Evolutionary conservation across 192 early-diverging fungal species (phyloP), one percentile per base, ranked within the genome.

Genomic region (Gonapodya prolifera): DNA sequence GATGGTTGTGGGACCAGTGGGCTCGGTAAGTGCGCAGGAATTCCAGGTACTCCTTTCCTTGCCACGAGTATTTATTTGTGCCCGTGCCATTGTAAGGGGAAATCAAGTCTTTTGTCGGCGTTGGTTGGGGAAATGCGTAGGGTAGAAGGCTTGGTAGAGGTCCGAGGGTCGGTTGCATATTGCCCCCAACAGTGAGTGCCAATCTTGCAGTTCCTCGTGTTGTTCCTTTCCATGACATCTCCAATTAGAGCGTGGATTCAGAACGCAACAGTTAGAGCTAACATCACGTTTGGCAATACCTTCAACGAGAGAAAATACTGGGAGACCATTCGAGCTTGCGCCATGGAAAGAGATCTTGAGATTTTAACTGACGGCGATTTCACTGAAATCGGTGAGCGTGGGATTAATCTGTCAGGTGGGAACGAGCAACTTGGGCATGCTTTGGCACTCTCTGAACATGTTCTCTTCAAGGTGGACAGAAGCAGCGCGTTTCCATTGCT

Each of bases 361-460:
- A 93, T 92, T 76, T 79, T 99, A 16, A 85, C 88, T 34, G 91
- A 86, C 34, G 95, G 95, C 18, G 98, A 99, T 83, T 81, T 84
- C 75, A 98, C 98, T 1, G 95, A 98, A 84, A 89, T 99, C 78
- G 88, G 87, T 34, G 88, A 89, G 75, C 85, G 84, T 77, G 87
- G 87, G 30, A 80, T 73, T 32, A 73, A 2, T 8, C 45, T 61
- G 45, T 61, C 45, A 23, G 45, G 45, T 16, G n/a, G n/a, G n/a
- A n/a, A n/a, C n/a, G n/a, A n/a, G n/a, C n/a, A n/a, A n/a, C n/a
- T n/a, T n/a, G n/a, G n/a, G n/a, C n/a, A n/a, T n/a, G n/a, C n/a
- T n/a, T n/a, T n/a, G n/a, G n/a, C n/a, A n/a, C n/a, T n/a, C n/a
- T n/a, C n/a, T n/a, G n/a, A n/a, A n/a, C n/a, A n/a, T n/a, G n/a